Evolutionary conservation across 345 rosid genomes (phyloP), one percentile per base, ranked within the genome.

Genomic region (Populus deltoides): DNA sequence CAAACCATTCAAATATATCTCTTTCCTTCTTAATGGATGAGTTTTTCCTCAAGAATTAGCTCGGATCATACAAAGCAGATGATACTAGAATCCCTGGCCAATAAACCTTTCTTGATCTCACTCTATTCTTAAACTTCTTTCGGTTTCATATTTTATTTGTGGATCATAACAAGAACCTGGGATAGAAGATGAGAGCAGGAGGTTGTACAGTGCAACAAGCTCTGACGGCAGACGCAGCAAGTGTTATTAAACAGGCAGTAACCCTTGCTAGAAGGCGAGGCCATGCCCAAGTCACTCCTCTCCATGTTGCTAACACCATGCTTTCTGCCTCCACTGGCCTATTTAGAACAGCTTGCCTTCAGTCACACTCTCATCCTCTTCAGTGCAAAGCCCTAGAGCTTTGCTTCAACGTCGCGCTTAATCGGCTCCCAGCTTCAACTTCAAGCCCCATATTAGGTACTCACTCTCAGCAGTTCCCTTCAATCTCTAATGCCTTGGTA

Each of bases 371-470:
- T 31, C 93, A 89, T 45, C 94, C 93, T 72, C 89, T 92, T 82
- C 97, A 90, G 68, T 89, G 89, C 51, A 77, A 87, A 78, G 93
- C 93, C 24, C 87, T 92, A 5, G 97, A 92, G 84, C 92, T 92
- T 36, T 92, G 97, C 87, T 90, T 92, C 84, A 92, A 90, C 75
- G 94, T 90, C 22, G 92, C 97, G 38, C 93, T 92, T 75, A 90
- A 92, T 73, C 85, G 97, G 29, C 88, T 90, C 16, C 94, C 94
- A 0, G 88, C 93, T 3, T 74, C 85, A 9, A 71, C 89, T 0
- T 89, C 91, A 3, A 79, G 78, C 61, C 92, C 89, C 47, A 80
- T 85, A 66, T 80, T 87, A 75, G 83, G 76, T 31, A 57, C 82
- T 11, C 90, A 79, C 65, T 39, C 70, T 10, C 81, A 45, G 7